Evolutionary conservation across 176 grass and related monocot species (phyloP).

Genomic region (Cenchrus purpureus): DNA sequence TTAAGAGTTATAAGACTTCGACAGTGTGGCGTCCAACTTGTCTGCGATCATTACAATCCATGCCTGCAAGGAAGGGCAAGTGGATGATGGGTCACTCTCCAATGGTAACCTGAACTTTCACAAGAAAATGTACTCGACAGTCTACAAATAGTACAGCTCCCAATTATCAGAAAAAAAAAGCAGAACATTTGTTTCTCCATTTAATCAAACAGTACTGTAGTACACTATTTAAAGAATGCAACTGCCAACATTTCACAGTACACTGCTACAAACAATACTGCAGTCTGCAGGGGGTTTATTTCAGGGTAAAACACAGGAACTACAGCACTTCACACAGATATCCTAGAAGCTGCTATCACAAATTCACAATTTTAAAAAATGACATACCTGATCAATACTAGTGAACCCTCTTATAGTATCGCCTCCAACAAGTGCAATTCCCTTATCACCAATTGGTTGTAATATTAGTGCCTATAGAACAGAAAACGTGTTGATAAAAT

Average conservation of each 20-base stretch:
- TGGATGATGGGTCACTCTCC: background rate
- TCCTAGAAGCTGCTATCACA: background rate
- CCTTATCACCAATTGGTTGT: slow-evolving; percentile 81
- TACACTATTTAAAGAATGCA: background rate
- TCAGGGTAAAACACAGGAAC: background rate
- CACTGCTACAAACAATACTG: background rate
- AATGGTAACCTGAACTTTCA: background rate
- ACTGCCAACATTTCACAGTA: background rate
- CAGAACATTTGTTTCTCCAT: background rate
- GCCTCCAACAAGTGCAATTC: slow-evolving; percentile 78
- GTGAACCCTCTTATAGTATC: slow-evolving; percentile 91
- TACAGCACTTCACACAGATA: background rate
- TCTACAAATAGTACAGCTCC: background rate
- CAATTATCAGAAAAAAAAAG: background rate
- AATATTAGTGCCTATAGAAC: slow-evolving; percentile 69
- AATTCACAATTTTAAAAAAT: background rate
- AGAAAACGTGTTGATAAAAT: background rate
- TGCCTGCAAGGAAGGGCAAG: slow-evolving; percentile 57
- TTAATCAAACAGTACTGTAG: background rate
- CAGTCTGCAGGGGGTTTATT: background rate
- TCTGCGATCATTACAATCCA: slow-evolving; percentile 89
- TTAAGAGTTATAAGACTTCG: slow-evolving; percentile 45
- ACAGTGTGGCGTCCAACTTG: slow-evolving; percentile 83
- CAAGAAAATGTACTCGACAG: background rate
- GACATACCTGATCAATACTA: slow-evolving; percentile 69